phyloP scores from a whole-genome alignment of 441 rosid genomes.

The Gossypium davidsonii region DNA sequence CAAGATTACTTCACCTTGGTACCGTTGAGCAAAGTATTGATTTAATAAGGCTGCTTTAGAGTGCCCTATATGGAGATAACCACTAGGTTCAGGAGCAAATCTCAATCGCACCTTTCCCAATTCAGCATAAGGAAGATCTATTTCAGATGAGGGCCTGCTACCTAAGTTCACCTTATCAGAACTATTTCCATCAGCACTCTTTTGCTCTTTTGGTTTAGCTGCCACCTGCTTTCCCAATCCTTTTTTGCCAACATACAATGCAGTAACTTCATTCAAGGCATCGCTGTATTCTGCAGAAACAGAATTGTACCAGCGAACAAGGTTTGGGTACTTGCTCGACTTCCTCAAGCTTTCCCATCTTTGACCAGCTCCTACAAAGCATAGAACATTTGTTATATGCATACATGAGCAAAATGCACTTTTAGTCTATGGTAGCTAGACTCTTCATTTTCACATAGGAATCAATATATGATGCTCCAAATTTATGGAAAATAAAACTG shows the following conservation, averaged over 20 bases:
- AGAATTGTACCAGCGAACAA: constrained; percentile 80
- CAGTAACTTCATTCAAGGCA: constrained; percentile 41
- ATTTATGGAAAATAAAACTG: too few species aligned
- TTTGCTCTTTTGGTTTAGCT: constrained; percentile 38
- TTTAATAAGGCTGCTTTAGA: constrained; percentile 84
- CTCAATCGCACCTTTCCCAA: constrained; percentile 68
- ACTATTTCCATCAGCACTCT: constrained; percentile 30
- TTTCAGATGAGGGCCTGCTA: constrained; percentile 38
- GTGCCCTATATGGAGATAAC: constrained; percentile 90
- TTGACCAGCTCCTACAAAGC: constrained; percentile 48
- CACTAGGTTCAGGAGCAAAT: constrained; percentile 94
- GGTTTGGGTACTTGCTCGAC: constrained; percentile 73
- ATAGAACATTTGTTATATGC: neutral
- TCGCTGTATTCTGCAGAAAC: constrained; percentile 48
- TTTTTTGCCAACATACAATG: constrained; percentile 46
- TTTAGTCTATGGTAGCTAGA: too few species aligned
- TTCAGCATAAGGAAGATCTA: constrained; percentile 79
- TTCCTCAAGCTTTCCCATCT: constrained; percentile 93
- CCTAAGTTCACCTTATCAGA: constrained; percentile 53
- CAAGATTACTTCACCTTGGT: constrained; percentile 70
- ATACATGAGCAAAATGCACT: neutral
- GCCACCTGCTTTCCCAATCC: constrained; percentile 47
- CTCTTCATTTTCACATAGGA: too few species aligned
- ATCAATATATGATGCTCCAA: too few species aligned
- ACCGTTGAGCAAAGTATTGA: constrained; percentile 75